Evolutionary conservation across 352 stramenopile genomes (phyloP).

Genomic region (Pythium monospermum): DNA sequence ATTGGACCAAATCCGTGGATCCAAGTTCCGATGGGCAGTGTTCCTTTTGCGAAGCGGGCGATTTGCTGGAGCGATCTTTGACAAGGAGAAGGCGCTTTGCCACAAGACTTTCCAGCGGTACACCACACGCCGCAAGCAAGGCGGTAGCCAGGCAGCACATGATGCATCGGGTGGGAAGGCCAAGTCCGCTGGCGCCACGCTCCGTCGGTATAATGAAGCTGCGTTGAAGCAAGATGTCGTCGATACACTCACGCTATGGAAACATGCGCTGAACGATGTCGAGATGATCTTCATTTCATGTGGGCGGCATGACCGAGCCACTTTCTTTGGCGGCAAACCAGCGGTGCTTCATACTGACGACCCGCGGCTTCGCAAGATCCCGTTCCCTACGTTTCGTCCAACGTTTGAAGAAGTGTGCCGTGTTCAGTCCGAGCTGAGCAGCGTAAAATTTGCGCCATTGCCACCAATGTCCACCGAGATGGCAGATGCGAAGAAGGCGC

Average conservation of each 20-base stretch:
- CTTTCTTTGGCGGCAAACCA: conserved; percentile 79
- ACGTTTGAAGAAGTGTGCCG: conserved; percentile 84
- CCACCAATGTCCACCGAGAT: conserved; percentile 13
- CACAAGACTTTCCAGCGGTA: conserved; percentile 93
- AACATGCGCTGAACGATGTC: conserved; percentile 35
- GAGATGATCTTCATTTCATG: conserved; percentile 75
- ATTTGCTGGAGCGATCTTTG: conserved; percentile 90
- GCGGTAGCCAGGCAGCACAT: conserved; percentile 87
- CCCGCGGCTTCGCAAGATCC: conserved; percentile 64
- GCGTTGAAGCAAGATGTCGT: conserved; percentile 88
- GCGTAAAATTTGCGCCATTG: conserved; percentile 59
- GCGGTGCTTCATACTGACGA: conserved; percentile 51
- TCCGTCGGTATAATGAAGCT: conserved; percentile 90
- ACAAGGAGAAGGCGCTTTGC: conserved; percentile 82
- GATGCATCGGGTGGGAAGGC: conserved; percentile 80
- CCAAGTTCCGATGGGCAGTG: conserved; percentile 76
- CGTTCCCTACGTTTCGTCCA: conserved; percentile 80
- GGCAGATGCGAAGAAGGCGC: conserved; percentile 1
- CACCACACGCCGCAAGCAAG: conserved; percentile 92
- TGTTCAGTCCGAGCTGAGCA: conserved; percentile 64
- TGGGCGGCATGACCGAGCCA: conserved; percentile 63
- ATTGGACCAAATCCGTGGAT: conserved; percentile 41
- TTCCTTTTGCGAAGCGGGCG: conserved; percentile 89
- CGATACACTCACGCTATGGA: conserved; percentile 79
- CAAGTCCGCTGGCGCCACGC: conserved; percentile 90